Evolutionary conservation across 1,139 yeast genomes (phyloP).

Genomic region (Saccharomyces hybrid): DNA sequence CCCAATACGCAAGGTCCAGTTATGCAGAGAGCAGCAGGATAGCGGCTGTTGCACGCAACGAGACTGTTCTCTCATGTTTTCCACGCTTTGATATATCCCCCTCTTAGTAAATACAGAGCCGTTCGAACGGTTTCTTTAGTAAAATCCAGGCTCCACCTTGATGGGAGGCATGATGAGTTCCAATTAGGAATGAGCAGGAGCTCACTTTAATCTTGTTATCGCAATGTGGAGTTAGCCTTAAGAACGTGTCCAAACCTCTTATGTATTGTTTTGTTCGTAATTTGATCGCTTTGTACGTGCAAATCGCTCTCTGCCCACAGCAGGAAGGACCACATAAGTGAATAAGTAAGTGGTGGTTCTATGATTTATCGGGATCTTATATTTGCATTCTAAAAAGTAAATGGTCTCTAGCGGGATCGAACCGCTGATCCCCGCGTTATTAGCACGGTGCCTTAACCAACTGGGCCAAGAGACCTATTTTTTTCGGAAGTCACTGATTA

Average conservation of each 20-base stretch:
- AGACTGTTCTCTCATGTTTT: neutral
- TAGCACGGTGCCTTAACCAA: slow-evolving; percentile 31
- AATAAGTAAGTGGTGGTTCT: neutral
- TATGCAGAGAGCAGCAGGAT: neutral
- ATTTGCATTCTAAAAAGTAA: neutral
- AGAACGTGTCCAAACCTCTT: neutral
- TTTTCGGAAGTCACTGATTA: neutral
- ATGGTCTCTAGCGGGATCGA: slow-evolving; percentile 30
- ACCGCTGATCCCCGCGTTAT: slow-evolving; percentile 32
- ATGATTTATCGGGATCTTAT: too few relatives aligned
- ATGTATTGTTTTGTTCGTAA: neutral
- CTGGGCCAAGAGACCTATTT: slow-evolving; percentile 26
- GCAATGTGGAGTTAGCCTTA: neutral
- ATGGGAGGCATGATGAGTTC: neutral
- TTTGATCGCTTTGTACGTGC: neutral
- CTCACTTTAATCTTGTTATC: neutral
- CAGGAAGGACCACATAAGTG: neutral
- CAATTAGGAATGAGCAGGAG: neutral
- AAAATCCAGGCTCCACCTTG: neutral
- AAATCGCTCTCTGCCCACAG: neutral
- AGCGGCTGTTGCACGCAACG: neutral
- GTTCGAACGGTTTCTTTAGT: neutral
- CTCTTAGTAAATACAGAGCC: neutral
- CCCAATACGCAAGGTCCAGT: neutral
- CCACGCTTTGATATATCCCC: neutral